Base-by-base conservation (phyloP, 441 rosid species). In the Rhodomyrtus psidioides region DNA sequence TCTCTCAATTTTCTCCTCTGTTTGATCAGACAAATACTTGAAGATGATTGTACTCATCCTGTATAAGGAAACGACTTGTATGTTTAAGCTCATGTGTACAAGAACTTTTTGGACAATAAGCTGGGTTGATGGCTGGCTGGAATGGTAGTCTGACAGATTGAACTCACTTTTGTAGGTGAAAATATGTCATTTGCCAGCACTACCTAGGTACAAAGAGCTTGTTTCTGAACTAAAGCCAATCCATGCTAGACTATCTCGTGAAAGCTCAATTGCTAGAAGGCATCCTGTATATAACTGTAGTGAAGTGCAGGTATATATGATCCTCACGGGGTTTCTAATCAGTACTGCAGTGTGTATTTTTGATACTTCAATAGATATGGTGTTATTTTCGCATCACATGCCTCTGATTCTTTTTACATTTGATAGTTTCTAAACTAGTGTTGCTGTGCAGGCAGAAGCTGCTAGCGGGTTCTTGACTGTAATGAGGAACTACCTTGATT, bases 201-300 rank as follows among this genome's bases (percentile, higher is more conserved):
- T 96, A 86, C 99, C 99, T 82, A 92, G 92, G 28, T 86, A 90
- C 85, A 93, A 85, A 89, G 99, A 97, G 86, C 98, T 97, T 85
- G 84, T 92, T 86, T 85, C 94, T 86, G 93, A 93, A 92, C 95
- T 97, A 85, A 91, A 94, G 81, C 96, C 99, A 82, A 86, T 93
- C 81, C 99, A 96, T 59, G 89, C 93, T 82, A 93, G 90, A 88
- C 85, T 97, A 86, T 91, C 95, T 65, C 88, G 76, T 82, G 94
- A 97, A 88, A 90, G 88, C 88, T 89, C 94, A 14, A 56, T 88
- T 7, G 98, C 98, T 81, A 92, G 59, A 90, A 95, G 90, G 88
- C 94, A 92, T 90, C 99, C 99, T 19, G 96, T 94, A 60, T 93
- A 95, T 90, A 93, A 91, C 91, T 95, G 97, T 92, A 95, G 89